Base-by-base conservation (phyloP, 1,284 basidiomycete species). In the Pascua guehoae region DNA sequence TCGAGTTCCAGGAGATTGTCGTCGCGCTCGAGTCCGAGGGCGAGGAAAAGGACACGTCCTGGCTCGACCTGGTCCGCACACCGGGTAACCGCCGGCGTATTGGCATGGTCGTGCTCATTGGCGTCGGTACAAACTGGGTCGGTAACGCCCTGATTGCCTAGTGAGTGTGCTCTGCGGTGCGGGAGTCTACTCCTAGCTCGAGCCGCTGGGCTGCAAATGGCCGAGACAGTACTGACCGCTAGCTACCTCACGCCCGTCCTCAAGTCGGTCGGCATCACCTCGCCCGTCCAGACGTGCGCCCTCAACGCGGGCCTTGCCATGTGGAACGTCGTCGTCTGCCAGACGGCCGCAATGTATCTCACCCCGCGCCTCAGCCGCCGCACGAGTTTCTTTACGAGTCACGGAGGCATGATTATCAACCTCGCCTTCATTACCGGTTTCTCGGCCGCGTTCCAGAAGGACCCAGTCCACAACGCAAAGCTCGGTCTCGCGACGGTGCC, bases 61-160 rank as follows among this genome's bases (percentile, higher is more conserved):
- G 68, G 59, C 47, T 64, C 14, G 66, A 67, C 53, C 71, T 74
- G 56, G 56, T 74, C 48, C 56, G 54, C 36, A 72, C 70, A 0
- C 53, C 51, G 0, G 72, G 63, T 4, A 74, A 74, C 60, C 61
- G 68, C 12, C 54, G 66, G n/a, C 65, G 72, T 10, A 59, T 72
- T 4, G 63, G 60, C 49, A 59, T 72, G 41, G 53, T 64, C 44
- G 53, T 70, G n/a, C 57, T 79, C 62, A 68, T 84, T 46, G 83
- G 82, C 12, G 57, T 62, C 47, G 55, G 53, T 47, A 57, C 60
- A 15, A 58, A 66, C 60, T 87, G 85, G 86, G 83, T 83, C 39
- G 84, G 84, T 11, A 69, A 67, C 50, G 69, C 66, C 43, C 64
- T 71, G 38, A 59, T 70, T 53, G 59, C 66, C 18, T 68, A 68